Evolutionary conservation across 176 grass and related monocot species (phyloP), one percentile per base, ranked within the genome.

Genomic region (Rhynchospora breviuscula): DNA sequence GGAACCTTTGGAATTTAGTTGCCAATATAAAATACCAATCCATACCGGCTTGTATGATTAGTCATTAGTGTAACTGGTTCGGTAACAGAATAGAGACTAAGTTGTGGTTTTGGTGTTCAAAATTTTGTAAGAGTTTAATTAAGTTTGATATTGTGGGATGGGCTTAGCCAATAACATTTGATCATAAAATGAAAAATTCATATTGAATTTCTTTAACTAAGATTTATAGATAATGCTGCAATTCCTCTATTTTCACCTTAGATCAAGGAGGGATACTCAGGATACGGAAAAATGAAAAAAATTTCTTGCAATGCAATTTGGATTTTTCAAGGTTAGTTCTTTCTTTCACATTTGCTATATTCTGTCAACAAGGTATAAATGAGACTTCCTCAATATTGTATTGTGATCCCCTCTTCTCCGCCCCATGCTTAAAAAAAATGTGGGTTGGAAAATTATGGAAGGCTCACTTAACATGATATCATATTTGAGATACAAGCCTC

Each of bases 151-250:
- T 31, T 57, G 15, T 33, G 48, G 22, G 22, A 56, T 57, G 5
- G 73, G 25, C 51, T 18, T 7, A 35, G 13, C 6, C 2, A 8
- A 56, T 18, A 78, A 18, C 25, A 33, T 78, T 17, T 57, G 67
- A 57, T 78, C 49, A 54, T 5, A 29, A 56, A 53, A 76, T 54
- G 3, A 52, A n/a, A 40, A 70, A 53, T 23, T 15, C 51, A 29
- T 7, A 8, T 12, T 54, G 23, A 82, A 35, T 33, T 63, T 68
- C 80, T 67, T 82, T 82, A 66, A 82, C 80, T 33, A 19, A 29
- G 11, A 49, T 66, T 81, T 67, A 26, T 54, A 82, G 80, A 82
- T 82, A 82, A 67, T 82, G 6, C 80, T 82, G 44, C 80, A 82
- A 44, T 82, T 82, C 35, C 56, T 66, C 62, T 82, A 82, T 82